phyloP scores from a whole-genome alignment of 345 rosid species.

The Psidium guajava region DNA sequence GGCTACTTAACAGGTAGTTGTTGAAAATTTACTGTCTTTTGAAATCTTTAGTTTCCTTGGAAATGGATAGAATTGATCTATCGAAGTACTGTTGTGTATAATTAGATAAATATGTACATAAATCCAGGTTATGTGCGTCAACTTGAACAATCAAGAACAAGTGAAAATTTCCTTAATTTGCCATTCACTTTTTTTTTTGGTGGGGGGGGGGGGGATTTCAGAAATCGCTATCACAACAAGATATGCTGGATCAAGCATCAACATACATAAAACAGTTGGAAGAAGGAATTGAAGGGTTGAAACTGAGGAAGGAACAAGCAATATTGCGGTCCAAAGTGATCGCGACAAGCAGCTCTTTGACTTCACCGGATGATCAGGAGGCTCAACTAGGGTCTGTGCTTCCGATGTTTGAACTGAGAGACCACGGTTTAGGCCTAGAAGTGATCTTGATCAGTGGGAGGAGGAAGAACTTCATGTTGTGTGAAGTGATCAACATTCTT shows the following conservation, averaged over 20 bases:
- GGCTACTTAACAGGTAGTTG: not conserved
- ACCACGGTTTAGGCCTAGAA: conserved; percentile 29
- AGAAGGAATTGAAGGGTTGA: conserved; percentile 24
- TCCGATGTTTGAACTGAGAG: conserved; percentile 28
- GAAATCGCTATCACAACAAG: conserved; percentile 28
- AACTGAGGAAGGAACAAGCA: conserved; percentile 23
- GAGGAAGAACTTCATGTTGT: conserved; percentile 23
- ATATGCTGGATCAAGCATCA: conserved; percentile 33
- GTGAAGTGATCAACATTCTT: conserved; percentile 26
- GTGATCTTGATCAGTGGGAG: conserved; percentile 23
- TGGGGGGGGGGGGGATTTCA: not conserved
- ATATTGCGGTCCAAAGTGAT: not conserved
- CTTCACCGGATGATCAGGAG: not conserved
- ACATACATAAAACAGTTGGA: conserved; percentile 27
- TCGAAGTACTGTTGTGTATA: not conserved
- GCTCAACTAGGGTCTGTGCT: not conserved
- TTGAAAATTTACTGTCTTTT: not conserved
- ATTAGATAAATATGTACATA: not conserved
- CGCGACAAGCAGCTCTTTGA: not conserved
- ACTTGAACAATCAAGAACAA: not conserved
- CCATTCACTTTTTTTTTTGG: too few relatives aligned
- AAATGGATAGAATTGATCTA: not conserved
- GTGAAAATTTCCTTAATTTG: not conserved
- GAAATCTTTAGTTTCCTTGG: not conserved
- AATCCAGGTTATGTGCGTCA: not conserved